A percentile compares a stretch with the other conserved stretches of the same genome.
Evolutionary conservation across 2,329 filamentous ascomycete genomes (phyloP).

Genomic region (Fusarium sp.): DNA sequence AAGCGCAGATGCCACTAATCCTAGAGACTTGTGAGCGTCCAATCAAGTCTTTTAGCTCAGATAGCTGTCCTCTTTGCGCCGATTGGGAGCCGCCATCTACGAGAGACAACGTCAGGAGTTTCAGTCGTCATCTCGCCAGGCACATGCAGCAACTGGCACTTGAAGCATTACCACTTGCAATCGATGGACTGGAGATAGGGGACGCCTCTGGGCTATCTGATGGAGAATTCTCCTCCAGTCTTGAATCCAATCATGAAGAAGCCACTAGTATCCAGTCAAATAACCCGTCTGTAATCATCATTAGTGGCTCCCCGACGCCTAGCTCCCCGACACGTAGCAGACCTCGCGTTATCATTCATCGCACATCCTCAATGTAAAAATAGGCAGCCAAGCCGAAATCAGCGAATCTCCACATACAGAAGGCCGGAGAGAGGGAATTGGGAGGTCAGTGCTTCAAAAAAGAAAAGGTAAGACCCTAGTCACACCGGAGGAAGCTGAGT

Average conservation of each 20-base stretch:
- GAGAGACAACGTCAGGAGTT: background rate
- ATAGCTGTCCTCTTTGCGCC: background rate
- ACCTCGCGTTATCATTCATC: no score
- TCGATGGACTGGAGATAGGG: background rate
- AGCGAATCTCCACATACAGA: no score
- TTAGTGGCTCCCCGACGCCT: no score
- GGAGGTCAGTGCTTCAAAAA: accelerated
- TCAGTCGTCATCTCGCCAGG: background rate
- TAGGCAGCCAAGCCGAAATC: no score
- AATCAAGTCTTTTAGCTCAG: accelerated
- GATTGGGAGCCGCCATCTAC: background rate
- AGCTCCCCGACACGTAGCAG: no score
- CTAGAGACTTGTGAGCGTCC: background rate
- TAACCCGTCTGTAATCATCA: no score
- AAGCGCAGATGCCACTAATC: accelerated
- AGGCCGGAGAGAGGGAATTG: no score
- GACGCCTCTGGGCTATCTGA: accelerated
- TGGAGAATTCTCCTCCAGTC: accelerated
- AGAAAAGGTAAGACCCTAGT: no score
- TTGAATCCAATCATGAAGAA: no score
- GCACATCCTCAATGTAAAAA: no score
- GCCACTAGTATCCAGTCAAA: accelerated
- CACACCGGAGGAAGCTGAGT: no score
- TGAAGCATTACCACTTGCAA: background rate
- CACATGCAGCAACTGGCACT: background rate